phyloP scores from a whole-genome alignment of 2,329 filamentous ascomycete genomes.

The Geosmithia morbida region DNA sequence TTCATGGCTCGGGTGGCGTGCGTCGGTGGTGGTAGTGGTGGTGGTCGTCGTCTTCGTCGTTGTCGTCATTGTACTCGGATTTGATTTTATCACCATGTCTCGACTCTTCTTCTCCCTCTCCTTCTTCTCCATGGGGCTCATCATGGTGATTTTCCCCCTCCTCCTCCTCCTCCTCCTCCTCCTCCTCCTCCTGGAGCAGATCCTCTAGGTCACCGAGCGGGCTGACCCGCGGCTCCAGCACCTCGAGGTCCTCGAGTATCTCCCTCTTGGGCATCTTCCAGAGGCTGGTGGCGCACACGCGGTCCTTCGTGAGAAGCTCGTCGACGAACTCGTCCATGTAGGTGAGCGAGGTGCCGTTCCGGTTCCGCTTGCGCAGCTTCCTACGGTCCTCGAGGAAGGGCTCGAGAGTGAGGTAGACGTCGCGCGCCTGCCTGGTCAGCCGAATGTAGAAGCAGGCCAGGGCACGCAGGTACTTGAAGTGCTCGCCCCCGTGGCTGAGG shows the following conservation, averaged over 20 bases:
- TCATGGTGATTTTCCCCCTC: constrained; percentile 12
- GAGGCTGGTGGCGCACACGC: constrained; percentile 80
- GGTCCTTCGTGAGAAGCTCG: constrained; percentile 74
- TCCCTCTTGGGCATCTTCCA: constrained; percentile 81
- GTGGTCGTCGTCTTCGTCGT: constrained; percentile 6
- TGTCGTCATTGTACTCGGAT: constrained; percentile 8
- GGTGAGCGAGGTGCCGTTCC: constrained; percentile 62
- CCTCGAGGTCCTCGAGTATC: constrained; percentile 75
- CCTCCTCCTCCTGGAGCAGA: constrained; percentile 47
- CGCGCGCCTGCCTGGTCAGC: constrained; percentile 67
- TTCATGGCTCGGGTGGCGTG: constrained; percentile 1
- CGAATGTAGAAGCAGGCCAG: constrained; percentile 89
- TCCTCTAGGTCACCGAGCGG: constrained; percentile 69
- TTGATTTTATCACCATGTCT: too few species aligned
- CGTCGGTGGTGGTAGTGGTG: too few species aligned
- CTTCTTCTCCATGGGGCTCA: constrained; percentile 7
- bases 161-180: constrained; percentile 20
- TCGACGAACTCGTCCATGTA: constrained; percentile 89
- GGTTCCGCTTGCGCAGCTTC: constrained; percentile 66
- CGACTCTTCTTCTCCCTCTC: constrained; percentile 12
- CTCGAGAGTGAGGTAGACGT: constrained; percentile 70
- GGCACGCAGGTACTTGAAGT: constrained; percentile 78
- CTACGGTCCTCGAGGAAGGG: constrained; percentile 68
- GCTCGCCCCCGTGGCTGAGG: constrained; percentile 57
- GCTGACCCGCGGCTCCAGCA: constrained; percentile 75